Evolutionary conservation across 495 filamentous ascomycete genomes (phyloP).

Genomic region (Xylaria curta): DNA sequence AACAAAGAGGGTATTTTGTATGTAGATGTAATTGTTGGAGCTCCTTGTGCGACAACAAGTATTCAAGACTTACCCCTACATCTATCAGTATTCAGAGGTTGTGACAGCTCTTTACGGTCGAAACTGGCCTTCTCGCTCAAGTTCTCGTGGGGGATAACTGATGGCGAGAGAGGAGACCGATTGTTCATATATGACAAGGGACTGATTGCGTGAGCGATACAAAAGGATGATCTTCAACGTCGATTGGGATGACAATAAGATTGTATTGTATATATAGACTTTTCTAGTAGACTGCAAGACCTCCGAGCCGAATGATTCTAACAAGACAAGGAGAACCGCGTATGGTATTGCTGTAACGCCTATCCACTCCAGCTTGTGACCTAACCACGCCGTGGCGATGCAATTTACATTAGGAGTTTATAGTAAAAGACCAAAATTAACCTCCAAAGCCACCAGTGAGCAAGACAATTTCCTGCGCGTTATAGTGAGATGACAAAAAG

Average conservation of each 20-base stretch:
- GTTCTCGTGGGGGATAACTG: too few species aligned
- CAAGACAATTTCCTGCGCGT: neutral
- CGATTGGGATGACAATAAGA: neutral
- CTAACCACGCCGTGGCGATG: slow-evolving; percentile 10
- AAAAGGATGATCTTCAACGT: neutral
- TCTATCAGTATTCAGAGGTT: too few species aligned
- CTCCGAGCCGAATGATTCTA: slow-evolving; percentile 11
- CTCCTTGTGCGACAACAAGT: too few species aligned
- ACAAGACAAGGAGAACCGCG: slow-evolving; percentile 2
- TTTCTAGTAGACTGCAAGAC: slow-evolving; percentile 2
- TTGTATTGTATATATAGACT: neutral
- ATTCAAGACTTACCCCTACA: too few species aligned
- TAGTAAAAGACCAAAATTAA: neutral
- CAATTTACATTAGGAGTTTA: slow-evolving; percentile 14
- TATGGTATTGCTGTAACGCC: neutral
- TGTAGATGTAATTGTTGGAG: too few species aligned
- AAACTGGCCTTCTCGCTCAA: too few species aligned
- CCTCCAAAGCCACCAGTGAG: neutral
- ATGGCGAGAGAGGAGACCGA: too few species aligned
- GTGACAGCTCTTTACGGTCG: too few species aligned
- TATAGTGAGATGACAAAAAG: neutral
- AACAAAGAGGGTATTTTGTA: too few species aligned
- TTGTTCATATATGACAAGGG: neutral
- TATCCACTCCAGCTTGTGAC: slow-evolving; percentile 16
- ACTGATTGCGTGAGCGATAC: neutral